Percentiles rank a stretch among this genome's conserved stretches.
Conservation (phyloP, 352 stramenopile species). For the Phytopythium vexans region DNA sequence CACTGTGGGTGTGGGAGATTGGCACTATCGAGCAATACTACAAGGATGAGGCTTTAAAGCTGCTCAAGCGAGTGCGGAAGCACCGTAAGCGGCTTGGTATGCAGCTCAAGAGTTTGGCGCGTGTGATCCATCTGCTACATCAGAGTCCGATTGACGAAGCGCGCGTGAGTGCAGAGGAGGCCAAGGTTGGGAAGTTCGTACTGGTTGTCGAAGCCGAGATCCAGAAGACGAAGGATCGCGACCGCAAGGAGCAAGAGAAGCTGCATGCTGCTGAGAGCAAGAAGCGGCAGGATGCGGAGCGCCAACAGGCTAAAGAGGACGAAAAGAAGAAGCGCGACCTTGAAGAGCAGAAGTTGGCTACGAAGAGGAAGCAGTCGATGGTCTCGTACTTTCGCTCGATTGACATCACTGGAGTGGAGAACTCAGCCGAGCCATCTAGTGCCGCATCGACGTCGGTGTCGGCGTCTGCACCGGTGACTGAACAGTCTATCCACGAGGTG, state of each 20-base stretch:
- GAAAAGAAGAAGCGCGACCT: constrained; percentile 65
- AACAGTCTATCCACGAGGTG: neutral
- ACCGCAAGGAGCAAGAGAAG: constrained; percentile 63
- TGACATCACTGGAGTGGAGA: constrained; percentile 11
- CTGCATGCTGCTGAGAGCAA: constrained; percentile 48
- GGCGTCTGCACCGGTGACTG: neutral
- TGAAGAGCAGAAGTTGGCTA: constrained; percentile 34
- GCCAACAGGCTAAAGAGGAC: constrained; percentile 54
- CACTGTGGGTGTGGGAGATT: constrained; percentile 84
- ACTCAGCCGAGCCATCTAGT: neutral
- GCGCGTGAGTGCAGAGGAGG: constrained; percentile 79
- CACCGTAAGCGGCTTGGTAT: constrained; percentile 70
- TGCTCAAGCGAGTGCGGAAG: constrained; percentile 76
- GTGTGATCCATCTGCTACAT: constrained; percentile 66
- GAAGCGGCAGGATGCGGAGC: constrained; percentile 50
- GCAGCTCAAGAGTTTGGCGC: constrained; percentile 66
- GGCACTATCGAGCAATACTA: constrained; percentile 75
- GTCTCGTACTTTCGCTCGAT: constrained; percentile 63
- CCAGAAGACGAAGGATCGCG: constrained; percentile 50
- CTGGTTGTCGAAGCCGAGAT: constrained; percentile 57
- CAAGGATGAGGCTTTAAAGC: constrained; percentile 59
- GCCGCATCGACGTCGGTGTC: neutral
- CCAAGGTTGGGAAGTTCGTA: constrained; percentile 77
- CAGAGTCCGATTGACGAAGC: constrained; percentile 66
- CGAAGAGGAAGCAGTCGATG: constrained; percentile 65